Percentiles rank a stretch among this genome's conserved stretches.
phyloP scores from a whole-genome alignment of 2,329 filamentous ascomycete species.

The Ascochyta koolunga region DNA sequence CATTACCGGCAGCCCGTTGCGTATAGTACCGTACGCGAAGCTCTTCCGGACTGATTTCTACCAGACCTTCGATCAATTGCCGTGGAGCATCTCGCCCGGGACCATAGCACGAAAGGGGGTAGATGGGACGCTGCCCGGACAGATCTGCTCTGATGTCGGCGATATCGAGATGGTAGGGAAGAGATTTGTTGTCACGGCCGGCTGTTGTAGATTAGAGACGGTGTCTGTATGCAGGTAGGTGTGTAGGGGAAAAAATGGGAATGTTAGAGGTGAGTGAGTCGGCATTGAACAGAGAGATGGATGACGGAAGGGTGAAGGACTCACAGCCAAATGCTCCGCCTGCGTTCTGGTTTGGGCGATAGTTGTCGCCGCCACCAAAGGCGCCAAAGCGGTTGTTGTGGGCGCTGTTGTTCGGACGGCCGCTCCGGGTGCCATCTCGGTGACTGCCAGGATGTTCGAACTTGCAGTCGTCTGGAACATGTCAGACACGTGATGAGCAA shows the following conservation, averaged over 20 bases:
- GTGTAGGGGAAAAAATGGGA: background rate
- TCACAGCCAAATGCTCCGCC: slow-evolving; percentile 50
- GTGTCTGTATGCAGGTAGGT: background rate
- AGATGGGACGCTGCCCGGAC: slow-evolving; percentile 73
- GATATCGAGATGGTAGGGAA: slow-evolving; percentile 35
- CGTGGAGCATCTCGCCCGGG: slow-evolving; percentile 77
- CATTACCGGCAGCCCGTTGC: slow-evolving; percentile 65
- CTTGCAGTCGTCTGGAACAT: slow-evolving; percentile 60
- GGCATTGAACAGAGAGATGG: background rate
- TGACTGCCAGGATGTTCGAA: slow-evolving; percentile 63
- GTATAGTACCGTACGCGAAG: slow-evolving; percentile 75
- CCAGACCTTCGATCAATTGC: slow-evolving; percentile 81
- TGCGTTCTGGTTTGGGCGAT: slow-evolving; percentile 34
- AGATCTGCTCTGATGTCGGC: slow-evolving; percentile 61
- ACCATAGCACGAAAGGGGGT: slow-evolving; percentile 86
- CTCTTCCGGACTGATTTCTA: slow-evolving; percentile 90
- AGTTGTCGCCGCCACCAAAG: slow-evolving; percentile 46
- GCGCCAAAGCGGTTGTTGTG: slow-evolving; percentile 60
- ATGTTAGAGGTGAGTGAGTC: background rate
- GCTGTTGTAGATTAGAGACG: slow-evolving; percentile 13
- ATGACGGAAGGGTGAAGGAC: slow-evolving; percentile 12
- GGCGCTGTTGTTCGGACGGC: slow-evolving; percentile 25
- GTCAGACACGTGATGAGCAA: slow-evolving; percentile 17
- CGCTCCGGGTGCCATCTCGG: slow-evolving; percentile 29
- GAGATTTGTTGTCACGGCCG: slow-evolving; percentile 25